These are phyloP conservation scores for Chaetoscypha palmicola DNA, from an alignment of 2,329 filamentous ascomycete species.

Conservation along the genomic window DNA sequence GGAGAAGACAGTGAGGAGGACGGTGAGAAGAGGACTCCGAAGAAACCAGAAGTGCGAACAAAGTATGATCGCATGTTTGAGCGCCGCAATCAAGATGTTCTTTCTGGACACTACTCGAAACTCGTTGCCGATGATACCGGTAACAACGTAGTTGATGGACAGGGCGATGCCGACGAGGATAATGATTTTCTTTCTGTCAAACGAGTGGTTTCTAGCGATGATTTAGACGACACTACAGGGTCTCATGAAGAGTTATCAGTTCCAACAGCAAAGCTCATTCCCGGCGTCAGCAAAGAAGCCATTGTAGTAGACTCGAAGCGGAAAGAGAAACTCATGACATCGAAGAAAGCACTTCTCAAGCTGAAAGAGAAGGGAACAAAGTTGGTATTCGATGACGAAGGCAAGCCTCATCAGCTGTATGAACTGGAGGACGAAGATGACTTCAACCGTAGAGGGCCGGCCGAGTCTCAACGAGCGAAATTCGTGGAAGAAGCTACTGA, in stretches of 20 bases:
- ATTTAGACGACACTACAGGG: constrained; percentile 39
- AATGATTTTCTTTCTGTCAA: constrained; percentile 87
- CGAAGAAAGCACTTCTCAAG: constrained; percentile 89
- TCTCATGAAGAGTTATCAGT: constrained; percentile 36
- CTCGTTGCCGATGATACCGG: constrained; percentile 60
- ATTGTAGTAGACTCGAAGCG: constrained; percentile 90
- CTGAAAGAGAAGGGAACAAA: constrained; percentile 82
- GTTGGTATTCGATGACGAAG: constrained; percentile 87
- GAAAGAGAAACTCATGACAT: constrained; percentile 87
- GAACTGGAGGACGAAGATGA: constrained; percentile 79
- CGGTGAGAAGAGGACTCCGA: constrained; percentile 47
- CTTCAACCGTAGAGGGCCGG: constrained; percentile 68
- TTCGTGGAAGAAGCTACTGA: constrained; percentile 73
- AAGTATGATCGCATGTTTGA: constrained; percentile 99
- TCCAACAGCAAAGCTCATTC: constrained; percentile 51
- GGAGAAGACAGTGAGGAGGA: constrained; percentile 56
- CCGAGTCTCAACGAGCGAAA: constrained; percentile 65
- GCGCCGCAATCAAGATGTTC: constrained; percentile 86
- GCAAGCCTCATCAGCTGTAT: constrained; percentile 76
- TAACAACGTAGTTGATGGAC: constrained; percentile 35
- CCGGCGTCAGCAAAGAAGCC: constrained; percentile 60
- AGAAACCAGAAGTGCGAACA: constrained; percentile 71
- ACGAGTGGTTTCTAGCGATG: constrained; percentile 69
- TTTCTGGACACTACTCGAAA: constrained; percentile 90
- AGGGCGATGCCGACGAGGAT: constrained; percentile 56